Evolutionary conservation across 2,329 filamentous ascomycete genomes (phyloP).

Genomic region (Cladorrhinum sp.): DNA sequence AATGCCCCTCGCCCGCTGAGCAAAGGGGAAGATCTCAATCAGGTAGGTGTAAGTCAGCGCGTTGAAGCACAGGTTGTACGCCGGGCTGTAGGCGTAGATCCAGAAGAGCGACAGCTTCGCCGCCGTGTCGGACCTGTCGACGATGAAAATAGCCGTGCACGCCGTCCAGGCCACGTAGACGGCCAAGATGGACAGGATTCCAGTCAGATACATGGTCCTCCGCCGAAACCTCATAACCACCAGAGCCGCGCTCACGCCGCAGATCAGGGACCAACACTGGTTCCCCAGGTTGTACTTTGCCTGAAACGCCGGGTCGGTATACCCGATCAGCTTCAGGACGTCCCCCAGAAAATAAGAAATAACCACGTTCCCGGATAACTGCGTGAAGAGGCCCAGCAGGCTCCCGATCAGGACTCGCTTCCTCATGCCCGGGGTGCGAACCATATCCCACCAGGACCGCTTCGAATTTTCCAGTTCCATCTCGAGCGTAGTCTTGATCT

Average conservation of each 20-base stretch:
- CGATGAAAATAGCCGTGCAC: constrained; percentile 38
- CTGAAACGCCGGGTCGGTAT: constrained; percentile 39
- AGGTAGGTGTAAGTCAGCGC: constrained; percentile 56
- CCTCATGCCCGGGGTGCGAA: constrained; percentile 49
- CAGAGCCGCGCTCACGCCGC: constrained; percentile 41
- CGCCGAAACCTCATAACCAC: constrained; percentile 44
- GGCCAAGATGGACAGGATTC: constrained; percentile 47
- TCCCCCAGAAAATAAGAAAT: constrained; percentile 50
- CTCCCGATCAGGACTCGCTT: constrained; percentile 47
- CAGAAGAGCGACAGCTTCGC: constrained; percentile 50
- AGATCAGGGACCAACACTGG: constrained; percentile 46
- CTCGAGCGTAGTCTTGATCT: constrained; percentile 56
- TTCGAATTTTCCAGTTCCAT: constrained; percentile 50
- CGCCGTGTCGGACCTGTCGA: constrained; percentile 34
- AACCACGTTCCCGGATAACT: constrained; percentile 51
- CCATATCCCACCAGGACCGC: constrained; percentile 50
- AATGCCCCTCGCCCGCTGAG: constrained; percentile 33
- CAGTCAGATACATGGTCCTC: constrained; percentile 51
- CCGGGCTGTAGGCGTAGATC: constrained; percentile 57
- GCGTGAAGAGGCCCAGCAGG: constrained; percentile 52
- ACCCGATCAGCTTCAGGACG: constrained; percentile 45
- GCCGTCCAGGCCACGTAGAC: constrained; percentile 48
- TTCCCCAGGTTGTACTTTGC: constrained; percentile 46
- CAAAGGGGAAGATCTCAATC: constrained; percentile 33
- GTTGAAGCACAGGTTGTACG: constrained; percentile 65